A percentile compares a stretch with the other conserved stretches of the same genome.
These are phyloP conservation scores for Sphagnum fallax DNA, from an alignment of 228 moss, liverwort and hornwort species.

Conservation along the genomic window DNA sequence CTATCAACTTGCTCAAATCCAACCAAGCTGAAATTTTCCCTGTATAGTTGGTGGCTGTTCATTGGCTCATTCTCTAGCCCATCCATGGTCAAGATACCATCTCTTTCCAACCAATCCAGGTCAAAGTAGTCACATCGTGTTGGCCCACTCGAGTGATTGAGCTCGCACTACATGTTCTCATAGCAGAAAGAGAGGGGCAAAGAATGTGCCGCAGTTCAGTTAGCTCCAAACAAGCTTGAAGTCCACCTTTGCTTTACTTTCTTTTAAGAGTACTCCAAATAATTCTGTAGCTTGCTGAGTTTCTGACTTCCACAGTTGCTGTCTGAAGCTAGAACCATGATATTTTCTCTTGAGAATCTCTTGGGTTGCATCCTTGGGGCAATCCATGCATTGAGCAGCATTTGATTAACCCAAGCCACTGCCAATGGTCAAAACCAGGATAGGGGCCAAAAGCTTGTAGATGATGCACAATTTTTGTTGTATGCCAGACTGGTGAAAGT, in stretches of 20 bases:
- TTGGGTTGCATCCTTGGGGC: constrained; percentile 17
- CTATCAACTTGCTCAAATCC: neutral
- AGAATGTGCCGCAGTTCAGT: constrained; percentile 4
- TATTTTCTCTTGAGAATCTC: constrained; percentile 4
- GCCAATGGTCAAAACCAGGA: constrained; percentile 18
- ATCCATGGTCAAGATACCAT: neutral
- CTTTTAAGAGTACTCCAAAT: constrained; percentile 23
- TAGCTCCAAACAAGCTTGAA: constrained; percentile 15
- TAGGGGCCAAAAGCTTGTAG: constrained; percentile 18
- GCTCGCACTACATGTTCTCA: constrained; percentile 11
- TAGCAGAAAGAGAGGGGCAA: constrained; percentile 19
- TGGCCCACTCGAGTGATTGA: constrained; percentile 7
- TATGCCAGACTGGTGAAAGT: constrained; percentile 15
- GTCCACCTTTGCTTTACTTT: constrained; percentile 27
- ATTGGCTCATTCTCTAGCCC: neutral
- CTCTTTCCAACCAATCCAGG: neutral
- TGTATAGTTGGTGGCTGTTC: neutral
- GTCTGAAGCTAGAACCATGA: constrained; percentile 11
- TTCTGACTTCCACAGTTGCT: constrained; percentile 24
- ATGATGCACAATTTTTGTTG: constrained; percentile 13
- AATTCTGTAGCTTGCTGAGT: constrained; percentile 17
- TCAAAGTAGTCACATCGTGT: neutral
- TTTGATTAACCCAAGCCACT: constrained; percentile 30
- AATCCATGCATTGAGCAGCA: constrained; percentile 25
- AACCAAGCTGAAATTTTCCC: neutral